phyloP scores from a whole-genome alignment of 108 stramenopile genomes.

The Hondaea fermentalgiana region DNA sequence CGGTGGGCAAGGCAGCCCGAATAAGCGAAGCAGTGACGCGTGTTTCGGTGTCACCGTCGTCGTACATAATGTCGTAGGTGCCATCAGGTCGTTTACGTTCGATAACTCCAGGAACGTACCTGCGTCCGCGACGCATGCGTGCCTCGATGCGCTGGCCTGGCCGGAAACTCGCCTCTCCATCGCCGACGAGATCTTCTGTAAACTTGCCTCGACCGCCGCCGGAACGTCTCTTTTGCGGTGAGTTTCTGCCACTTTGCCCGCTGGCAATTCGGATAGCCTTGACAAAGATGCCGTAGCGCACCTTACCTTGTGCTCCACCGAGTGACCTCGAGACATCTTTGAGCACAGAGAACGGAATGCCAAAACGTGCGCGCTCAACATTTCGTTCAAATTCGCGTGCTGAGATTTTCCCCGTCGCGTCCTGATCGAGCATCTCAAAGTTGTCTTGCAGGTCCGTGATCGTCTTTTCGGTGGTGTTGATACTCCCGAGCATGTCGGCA shows the following conservation, averaged over 20 bases:
- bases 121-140: neutral
- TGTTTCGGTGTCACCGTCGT: constrained; percentile 29
- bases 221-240: neutral
- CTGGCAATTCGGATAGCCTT: neutral
- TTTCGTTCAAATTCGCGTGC: neutral
- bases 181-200: neutral
- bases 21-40: constrained; percentile 24
- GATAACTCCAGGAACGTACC: constrained; percentile 25
- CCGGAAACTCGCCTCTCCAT: neutral
- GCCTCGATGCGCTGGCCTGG: constrained; percentile 12
- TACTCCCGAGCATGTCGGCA: constrained; percentile 5
- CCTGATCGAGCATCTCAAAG: constrained; percentile 28
- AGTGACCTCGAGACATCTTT: neutral
- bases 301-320: neutral
- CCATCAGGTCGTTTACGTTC: constrained; percentile 28
- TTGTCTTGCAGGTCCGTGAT: constrained; percentile 14
- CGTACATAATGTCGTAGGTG: constrained; percentile 33
- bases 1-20: neutral
- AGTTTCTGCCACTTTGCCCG: neutral
- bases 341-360: neutral
- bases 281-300: neutral
- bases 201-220: neutral
- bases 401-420: neutral
- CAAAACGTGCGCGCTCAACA: neutral
- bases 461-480: neutral